A percentile compares a stretch with the other conserved stretches of the same genome.
Evolutionary conservation across 148 eudicot species (phyloP).

Genomic region (Camellia lanceoleosa): DNA sequence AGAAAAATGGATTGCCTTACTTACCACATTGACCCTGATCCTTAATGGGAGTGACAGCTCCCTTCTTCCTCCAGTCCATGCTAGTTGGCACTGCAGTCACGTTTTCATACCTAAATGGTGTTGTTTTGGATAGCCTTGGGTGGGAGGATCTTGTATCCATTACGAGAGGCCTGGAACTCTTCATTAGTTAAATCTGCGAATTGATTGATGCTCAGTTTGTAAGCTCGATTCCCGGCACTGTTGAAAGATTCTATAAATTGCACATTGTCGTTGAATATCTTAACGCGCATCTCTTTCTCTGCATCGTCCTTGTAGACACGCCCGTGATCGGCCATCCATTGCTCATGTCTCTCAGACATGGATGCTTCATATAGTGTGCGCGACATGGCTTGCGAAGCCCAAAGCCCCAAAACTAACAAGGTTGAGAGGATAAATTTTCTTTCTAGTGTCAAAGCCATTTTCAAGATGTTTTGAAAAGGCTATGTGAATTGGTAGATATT

Average conservation of each 20-base stretch:
- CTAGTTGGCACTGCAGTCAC: slow-evolving; percentile 25
- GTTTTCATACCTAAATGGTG: background rate
- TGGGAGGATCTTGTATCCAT: slow-evolving; percentile 22
- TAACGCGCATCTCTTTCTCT: slow-evolving; percentile 29
- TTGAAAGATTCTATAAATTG: slow-evolving; percentile 24
- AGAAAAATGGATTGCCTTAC: background rate
- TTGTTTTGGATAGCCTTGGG: background rate
- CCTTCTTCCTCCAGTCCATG: slow-evolving; percentile 32
- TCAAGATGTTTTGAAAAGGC: background rate
- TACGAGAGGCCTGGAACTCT: slow-evolving; percentile 24
- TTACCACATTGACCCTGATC: slow-evolving; percentile 39
- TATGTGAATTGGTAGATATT: background rate
- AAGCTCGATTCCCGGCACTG: slow-evolving; percentile 17
- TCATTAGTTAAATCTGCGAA: slow-evolving; percentile 38
- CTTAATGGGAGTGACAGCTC: slow-evolving; percentile 29
- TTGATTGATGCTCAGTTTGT: slow-evolving; percentile 25
- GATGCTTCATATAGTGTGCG: slow-evolving; percentile 16
- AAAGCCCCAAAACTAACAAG: slow-evolving; percentile 21
- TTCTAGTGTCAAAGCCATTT: slow-evolving; percentile 7
- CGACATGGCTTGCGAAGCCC: slow-evolving; percentile 19
- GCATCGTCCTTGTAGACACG: slow-evolving; percentile 22
- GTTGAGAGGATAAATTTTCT: slow-evolving; percentile 11
- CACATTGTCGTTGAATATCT: slow-evolving; percentile 29
- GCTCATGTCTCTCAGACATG: slow-evolving; percentile 23
- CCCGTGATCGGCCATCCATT: slow-evolving; percentile 28